Percentiles rank a stretch among this genome's conserved stretches.
phyloP scores from a whole-genome alignment of 2,329 filamentous ascomycete genomes.

The Colletotrichum sp. region DNA sequence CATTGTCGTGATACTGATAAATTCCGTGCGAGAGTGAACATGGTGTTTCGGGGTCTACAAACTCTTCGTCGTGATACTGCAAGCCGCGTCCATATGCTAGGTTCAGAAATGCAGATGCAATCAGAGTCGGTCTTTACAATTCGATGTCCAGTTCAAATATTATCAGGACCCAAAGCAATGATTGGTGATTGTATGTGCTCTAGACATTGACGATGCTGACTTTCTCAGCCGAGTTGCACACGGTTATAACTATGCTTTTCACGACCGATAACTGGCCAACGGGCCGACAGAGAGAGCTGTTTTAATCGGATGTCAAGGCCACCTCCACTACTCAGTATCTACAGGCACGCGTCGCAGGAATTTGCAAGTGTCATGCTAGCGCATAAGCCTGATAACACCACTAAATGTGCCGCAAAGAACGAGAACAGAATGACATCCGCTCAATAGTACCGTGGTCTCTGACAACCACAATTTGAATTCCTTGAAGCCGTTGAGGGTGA shows the following conservation, averaged over 20 bases:
- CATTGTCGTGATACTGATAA: not conserved
- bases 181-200: not conserved
- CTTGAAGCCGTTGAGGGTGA: not conserved
- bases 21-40: not conserved
- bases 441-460: not conserved
- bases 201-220: not conserved
- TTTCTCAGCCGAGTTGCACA: too few species aligned
- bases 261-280: not conserved
- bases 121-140: not conserved
- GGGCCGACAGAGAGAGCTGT: too few species aligned
- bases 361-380: not conserved
- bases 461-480: not conserved
- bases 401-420: not conserved
- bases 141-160: not conserved
- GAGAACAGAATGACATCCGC: not conserved
- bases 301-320: not conserved
- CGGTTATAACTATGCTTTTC: too few species aligned
- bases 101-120: not conserved
- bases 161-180: not conserved
- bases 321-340: not conserved
- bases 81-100: too few species aligned
- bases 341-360: not conserved
- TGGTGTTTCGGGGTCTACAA: not conserved
- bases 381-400: not conserved
- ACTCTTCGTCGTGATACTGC: not conserved